Conservation (phyloP, 352 stramenopile species). For the Phytophthora crassamura region DNA sequence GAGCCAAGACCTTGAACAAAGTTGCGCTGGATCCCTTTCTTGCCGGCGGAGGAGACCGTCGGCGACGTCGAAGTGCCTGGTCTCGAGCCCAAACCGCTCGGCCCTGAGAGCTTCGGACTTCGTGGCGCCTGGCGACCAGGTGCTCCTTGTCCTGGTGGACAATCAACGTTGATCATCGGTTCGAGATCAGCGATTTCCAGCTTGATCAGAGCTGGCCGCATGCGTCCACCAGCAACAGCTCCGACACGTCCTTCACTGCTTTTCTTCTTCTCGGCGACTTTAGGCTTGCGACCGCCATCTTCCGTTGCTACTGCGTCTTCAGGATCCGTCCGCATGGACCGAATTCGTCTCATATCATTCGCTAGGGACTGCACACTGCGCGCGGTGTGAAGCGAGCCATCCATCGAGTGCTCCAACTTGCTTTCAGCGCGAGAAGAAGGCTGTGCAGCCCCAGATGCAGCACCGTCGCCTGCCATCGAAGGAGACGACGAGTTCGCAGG, state of each 20-base stretch:
- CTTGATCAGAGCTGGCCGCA: constrained; percentile 71
- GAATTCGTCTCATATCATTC: constrained; percentile 81
- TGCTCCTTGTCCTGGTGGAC: constrained; percentile 12
- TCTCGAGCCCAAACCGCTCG: constrained; percentile 21
- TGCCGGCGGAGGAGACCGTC: constrained; percentile 50
- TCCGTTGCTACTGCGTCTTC: constrained; percentile 25
- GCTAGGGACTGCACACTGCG: constrained; percentile 83
- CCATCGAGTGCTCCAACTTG: constrained; percentile 37
- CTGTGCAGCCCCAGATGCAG: constrained; percentile 21
- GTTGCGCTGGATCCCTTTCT: constrained; percentile 75
- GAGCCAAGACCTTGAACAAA: constrained; percentile 70
- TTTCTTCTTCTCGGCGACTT: constrained; percentile 64
- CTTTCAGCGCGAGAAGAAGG: constrained; percentile 40
- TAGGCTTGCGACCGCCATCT: constrained; percentile 37
- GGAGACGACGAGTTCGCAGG: constrained; percentile 17
- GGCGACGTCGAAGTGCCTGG: constrained; percentile 47
- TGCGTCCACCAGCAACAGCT: constrained; percentile 12
- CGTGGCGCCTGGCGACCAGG: constrained; percentile 46
- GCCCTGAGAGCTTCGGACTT: constrained; percentile 51
- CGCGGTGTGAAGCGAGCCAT: constrained; percentile 59
- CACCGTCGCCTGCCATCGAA: constrained; percentile 23
- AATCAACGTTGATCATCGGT: constrained; percentile 27
- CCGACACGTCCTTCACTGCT: constrained; percentile 18
- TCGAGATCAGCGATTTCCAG: constrained; percentile 70
- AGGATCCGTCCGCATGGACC: constrained; percentile 57